Evolutionary conservation across 345 rosid genomes (phyloP).

Genomic region (Hibiscus trionum): DNA sequence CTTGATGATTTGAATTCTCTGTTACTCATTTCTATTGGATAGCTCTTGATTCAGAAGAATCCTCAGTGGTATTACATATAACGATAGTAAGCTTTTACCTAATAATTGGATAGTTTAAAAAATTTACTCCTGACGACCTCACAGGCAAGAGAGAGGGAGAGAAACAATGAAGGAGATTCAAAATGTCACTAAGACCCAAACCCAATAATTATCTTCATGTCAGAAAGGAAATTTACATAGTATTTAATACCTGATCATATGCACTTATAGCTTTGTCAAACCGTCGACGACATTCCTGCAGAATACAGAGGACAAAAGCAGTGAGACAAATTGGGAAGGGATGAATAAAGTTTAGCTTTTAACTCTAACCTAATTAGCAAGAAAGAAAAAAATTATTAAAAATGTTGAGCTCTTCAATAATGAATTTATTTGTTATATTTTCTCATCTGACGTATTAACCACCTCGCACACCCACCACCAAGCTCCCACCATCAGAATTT

Average conservation of each 20-base stretch:
- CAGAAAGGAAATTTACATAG: neutral
- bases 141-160: neutral
- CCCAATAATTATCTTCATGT: neutral
- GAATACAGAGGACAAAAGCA: slow-evolving; percentile 1
- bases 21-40: neutral
- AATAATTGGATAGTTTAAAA: neutral
- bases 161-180: neutral
- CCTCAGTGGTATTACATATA: neutral
- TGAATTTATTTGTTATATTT: neutral
- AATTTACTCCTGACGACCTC: neutral
- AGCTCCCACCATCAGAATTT: neutral
- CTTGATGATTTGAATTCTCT: neutral
- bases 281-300: slow-evolving; percentile 61
- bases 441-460: neutral
- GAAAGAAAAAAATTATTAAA: neutral
- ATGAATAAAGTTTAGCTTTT: neutral
- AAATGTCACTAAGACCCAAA: neutral
- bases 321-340: neutral
- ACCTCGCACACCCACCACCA: neutral
- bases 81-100: neutral
- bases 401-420: neutral
- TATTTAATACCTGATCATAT: slow-evolving; percentile 71
- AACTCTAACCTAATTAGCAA: neutral
- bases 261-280: neutral
- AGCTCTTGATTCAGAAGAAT: neutral